phyloP scores from a whole-genome alignment of 2,329 filamentous ascomycete genomes.

The Shiraia sp. region DNA sequence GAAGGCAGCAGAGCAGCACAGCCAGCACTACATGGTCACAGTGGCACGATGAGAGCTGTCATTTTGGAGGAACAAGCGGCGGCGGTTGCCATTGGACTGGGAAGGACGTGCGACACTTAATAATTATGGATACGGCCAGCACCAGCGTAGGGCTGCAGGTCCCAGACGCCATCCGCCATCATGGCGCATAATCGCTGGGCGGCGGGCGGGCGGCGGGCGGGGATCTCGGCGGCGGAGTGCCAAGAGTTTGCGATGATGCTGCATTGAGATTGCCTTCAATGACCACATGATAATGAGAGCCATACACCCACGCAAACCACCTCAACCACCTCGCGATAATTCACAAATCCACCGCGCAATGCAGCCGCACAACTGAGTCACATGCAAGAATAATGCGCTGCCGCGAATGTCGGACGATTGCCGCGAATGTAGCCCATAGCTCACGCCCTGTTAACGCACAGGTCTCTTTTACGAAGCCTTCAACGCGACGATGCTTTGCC shows the following conservation, averaged over 20 bases:
- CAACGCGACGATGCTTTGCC: slow-evolving; percentile 33
- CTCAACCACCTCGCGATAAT: too few species aligned
- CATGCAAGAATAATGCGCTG: slow-evolving; percentile 34
- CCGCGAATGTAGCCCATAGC: slow-evolving; percentile 24
- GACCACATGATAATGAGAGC: neutral
- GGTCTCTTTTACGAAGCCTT: slow-evolving; percentile 12
- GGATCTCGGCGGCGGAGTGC: slow-evolving; percentile 8
- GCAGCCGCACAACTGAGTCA: slow-evolving; percentile 19
- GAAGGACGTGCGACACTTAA: too few species aligned
- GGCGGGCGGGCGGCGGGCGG: slow-evolving; percentile 5
- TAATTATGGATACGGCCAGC: too few species aligned
- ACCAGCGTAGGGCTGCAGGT: too few species aligned
- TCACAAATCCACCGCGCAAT: slow-evolving; percentile 21
- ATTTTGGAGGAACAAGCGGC: neutral
- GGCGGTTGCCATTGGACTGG: slow-evolving; percentile 6
- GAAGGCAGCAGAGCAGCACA: too few species aligned
- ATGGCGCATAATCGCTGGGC: neutral
- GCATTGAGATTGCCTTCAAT: neutral
- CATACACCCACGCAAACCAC: neutral
- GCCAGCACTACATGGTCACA: too few species aligned
- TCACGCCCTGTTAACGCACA: slow-evolving; percentile 16
- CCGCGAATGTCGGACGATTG: slow-evolving; percentile 24
- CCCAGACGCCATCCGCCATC: too few species aligned
- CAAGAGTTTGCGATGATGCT: neutral
- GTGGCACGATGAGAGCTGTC: neutral